phyloP scores from a whole-genome alignment of 805 yeast genomes.

The Groenewaldozyma tartarivorans region DNA sequence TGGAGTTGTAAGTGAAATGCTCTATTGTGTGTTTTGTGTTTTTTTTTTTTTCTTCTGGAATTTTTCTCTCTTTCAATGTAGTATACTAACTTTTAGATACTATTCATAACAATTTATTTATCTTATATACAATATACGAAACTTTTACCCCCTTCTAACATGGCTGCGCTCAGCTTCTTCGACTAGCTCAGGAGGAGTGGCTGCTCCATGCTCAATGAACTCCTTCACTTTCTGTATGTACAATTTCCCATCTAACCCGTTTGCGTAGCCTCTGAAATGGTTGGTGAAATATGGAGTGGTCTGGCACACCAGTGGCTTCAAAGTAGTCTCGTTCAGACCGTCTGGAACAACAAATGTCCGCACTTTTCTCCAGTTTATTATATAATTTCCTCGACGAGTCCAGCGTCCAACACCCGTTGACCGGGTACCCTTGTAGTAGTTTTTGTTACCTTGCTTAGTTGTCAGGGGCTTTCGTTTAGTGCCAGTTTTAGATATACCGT shows the following conservation, averaged over 20 bases:
- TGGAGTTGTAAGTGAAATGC: conserved; percentile 61
- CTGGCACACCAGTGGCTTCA: conserved; percentile 73
- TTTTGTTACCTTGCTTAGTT: conserved; percentile 90
- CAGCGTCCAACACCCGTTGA: conserved; percentile 86
- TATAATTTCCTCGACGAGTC: conserved; percentile 64
- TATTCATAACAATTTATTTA: not conserved
- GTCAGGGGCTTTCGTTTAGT: conserved; percentile 72
- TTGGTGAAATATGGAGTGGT: conserved; percentile 63
- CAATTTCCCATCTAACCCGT: conserved; percentile 65
- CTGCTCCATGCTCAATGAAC: conserved; percentile 62
- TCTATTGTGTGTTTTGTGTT: too few species aligned
- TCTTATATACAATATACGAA: too few species aligned
- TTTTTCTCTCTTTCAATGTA: not conserved
- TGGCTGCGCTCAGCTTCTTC: conserved; percentile 15
- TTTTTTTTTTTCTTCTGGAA: too few species aligned
- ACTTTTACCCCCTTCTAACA: conserved; percentile 19
- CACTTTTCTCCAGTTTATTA: conserved; percentile 74
- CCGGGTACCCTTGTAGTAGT: conserved; percentile 91
- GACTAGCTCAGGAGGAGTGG: conserved; percentile 18
- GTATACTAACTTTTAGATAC: not conserved
- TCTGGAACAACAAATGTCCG: conserved; percentile 83
- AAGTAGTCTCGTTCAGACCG: conserved; percentile 26
- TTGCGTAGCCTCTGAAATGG: conserved; percentile 54
- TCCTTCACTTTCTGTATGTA: conserved; percentile 65
- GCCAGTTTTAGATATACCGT: conserved; percentile 70